Evolutionary conservation across 1,284 basidiomycete species (phyloP), one percentile per base, ranked within the genome.

Genomic region (Bjerkandera adusta): DNA sequence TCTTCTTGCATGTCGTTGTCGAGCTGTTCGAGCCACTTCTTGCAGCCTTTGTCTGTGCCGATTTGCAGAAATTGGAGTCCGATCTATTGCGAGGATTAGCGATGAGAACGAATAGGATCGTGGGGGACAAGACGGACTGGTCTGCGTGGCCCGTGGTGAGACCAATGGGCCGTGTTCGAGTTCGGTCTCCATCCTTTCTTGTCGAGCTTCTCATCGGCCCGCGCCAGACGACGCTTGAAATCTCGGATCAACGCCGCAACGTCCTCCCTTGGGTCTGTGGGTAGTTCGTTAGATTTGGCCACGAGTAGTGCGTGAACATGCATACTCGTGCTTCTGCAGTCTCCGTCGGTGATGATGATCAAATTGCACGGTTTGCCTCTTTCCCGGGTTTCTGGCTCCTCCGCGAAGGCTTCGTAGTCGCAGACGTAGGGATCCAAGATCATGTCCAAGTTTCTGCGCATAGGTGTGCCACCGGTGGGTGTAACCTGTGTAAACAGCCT

Each of bases 41-140:
- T 70, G 2, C 81, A 81, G 1, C 56, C 53, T 1, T 50, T 52
- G 45, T 69, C 68, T 40, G 70, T 55, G 3, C 82, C 80, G 34
- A 83, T 71, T 52, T 85, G 82, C 8, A 85, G 72, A 48, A 85
- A 83, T 49, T 82, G 80, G 26, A 85, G 75, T 2, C 77, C 75
- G 20, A 78, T 62, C 69, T 80, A 22, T 18, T n/a, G 11, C n/a
- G n/a, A n/a, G n/a, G n/a, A n/a, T n/a, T n/a, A n/a, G n/a, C n/a
- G n/a, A n/a, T n/a, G n/a, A 10, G 10, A n/a, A n/a, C 29, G n/a
- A 10, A 10, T 32, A 27, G 42, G n/a, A 22, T 21, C 15, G 7
- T 5, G 4, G 5, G 4, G 39, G 39, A 21, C 13, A 21, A 13
- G 39, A 20, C 32, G 22, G 18, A 20, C 4, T 10, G 29, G 29